Evolutionary conservation across 495 filamentous ascomycete genomes (phyloP).

Genomic region (Penicillium paradoxum): DNA sequence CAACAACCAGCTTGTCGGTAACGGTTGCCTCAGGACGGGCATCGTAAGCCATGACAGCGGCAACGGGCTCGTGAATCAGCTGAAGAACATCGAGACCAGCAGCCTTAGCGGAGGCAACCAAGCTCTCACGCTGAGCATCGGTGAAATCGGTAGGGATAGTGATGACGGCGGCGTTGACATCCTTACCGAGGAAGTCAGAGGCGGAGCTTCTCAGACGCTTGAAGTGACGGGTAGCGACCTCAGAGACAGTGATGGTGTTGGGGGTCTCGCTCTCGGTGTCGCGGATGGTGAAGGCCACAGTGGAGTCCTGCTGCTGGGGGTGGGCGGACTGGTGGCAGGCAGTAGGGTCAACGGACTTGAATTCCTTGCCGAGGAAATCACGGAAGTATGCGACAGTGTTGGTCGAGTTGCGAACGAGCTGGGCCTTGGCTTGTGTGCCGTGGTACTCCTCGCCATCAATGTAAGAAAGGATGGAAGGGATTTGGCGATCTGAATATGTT

Average conservation of each 20-base stretch:
- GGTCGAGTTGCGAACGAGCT: constrained; percentile 82
- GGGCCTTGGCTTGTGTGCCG: constrained; percentile 87
- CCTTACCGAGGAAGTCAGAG: constrained; percentile 84
- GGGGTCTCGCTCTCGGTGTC: constrained; percentile 66
- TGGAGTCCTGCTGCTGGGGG: constrained; percentile 67
- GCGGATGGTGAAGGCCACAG: constrained; percentile 75
- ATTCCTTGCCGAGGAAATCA: constrained; percentile 91
- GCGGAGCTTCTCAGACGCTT: constrained; percentile 77
- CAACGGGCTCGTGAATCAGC: constrained; percentile 88
- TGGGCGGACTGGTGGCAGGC: constrained; percentile 92
- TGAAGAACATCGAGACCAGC: constrained; percentile 88
- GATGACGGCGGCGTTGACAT: constrained; percentile 87
- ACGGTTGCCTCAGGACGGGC: constrained; percentile 70
- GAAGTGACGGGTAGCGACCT: constrained; percentile 83
- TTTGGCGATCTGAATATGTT: constrained; percentile 74
- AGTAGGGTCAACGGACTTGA: constrained; percentile 93
- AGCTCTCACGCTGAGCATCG: constrained; percentile 76
- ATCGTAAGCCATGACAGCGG: constrained; percentile 88
- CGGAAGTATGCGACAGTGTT: constrained; percentile 96
- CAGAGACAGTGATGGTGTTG: constrained; percentile 71
- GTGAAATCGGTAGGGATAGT: constrained; percentile 90
- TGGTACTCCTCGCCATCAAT: constrained; percentile 94
- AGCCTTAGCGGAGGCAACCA: constrained; percentile 69
- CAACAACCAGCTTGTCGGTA: constrained; percentile 82
- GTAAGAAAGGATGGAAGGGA: constrained; percentile 90